Conservation (phyloP, 257 asterid genomes). For the Solanum sejunctum region DNA sequence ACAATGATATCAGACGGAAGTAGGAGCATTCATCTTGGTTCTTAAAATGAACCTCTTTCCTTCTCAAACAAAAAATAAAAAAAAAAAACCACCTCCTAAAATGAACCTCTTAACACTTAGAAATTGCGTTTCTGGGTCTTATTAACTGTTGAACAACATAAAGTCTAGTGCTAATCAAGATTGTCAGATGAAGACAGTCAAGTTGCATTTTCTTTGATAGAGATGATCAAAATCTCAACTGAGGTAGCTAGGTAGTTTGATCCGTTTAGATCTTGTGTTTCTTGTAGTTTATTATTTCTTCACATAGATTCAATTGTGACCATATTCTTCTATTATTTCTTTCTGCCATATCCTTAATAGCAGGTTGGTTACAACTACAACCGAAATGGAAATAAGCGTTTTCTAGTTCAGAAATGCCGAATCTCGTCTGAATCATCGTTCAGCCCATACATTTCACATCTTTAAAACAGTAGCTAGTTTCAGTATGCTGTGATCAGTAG, state of each 20-base stretch:
- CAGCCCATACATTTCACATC: background rate
- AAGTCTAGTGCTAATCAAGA: background rate
- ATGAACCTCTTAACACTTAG: background rate
- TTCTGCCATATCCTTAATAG: too few species aligned
- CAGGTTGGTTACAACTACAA: too few species aligned
- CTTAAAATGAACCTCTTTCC: background rate
- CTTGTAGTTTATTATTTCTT: background rate
- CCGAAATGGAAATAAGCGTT: background rate
- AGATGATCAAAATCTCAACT: background rate
- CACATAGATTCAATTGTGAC: background rate
- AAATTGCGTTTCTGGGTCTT: background rate
- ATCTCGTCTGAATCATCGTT: background rate
- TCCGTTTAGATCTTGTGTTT: background rate
- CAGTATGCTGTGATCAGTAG: background rate
- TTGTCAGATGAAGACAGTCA: background rate
- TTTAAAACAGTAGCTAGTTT: background rate
- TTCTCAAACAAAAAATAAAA: too few species aligned
- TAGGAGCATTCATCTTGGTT: background rate
- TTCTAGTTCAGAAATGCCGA: background rate
- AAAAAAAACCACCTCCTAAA: too few species aligned
- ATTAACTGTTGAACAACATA: background rate
- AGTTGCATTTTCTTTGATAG: background rate
- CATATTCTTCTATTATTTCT: background rate
- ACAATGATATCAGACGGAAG: background rate
- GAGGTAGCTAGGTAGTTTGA: background rate